phyloP scores from a whole-genome alignment of 306 rosid species.

The Fragaria iinumae region DNA sequence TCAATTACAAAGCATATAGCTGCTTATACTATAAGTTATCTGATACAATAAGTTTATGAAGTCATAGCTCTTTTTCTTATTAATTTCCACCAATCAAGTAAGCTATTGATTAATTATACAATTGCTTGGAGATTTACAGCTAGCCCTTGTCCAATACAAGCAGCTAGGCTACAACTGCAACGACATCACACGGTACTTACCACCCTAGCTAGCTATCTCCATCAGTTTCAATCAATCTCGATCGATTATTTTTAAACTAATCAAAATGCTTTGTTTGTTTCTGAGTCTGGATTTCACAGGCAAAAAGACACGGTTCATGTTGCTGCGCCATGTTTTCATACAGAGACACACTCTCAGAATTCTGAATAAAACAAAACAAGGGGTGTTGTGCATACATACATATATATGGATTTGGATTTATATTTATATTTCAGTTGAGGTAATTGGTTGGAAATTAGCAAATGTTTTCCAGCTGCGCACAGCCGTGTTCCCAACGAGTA shows the following conservation, averaged over 20 bases:
- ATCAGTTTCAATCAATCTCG: not conserved
- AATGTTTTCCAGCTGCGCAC: not conserved
- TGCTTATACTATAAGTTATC: not conserved
- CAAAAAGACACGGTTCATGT: not conserved
- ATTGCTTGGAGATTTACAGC: not conserved
- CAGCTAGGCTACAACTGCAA: not conserved
- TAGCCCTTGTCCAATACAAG: not conserved
- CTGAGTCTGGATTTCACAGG: not conserved
- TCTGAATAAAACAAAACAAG: not conserved
- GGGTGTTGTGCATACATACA: not conserved
- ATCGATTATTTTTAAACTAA: not conserved
- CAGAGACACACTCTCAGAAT: not conserved
- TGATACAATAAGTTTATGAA: not conserved
- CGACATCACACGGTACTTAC: conserved; percentile 2
- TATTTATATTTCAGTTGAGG: not conserved
- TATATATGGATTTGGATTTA: not conserved
- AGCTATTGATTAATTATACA: not conserved
- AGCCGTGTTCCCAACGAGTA: conserved; percentile 6
- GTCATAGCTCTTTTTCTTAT: not conserved
- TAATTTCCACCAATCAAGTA: not conserved
- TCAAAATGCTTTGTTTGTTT: not conserved
- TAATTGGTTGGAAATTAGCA: not conserved
- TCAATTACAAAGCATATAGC: not conserved
- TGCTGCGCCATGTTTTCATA: not conserved
- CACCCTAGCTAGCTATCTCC: not conserved